Percentiles rank a stretch among this genome's conserved stretches.
These are phyloP conservation scores for Colletotrichum neosansevieriae DNA, from an alignment of 2,329 filamentous ascomycete genomes.

Conservation along the genomic window DNA sequence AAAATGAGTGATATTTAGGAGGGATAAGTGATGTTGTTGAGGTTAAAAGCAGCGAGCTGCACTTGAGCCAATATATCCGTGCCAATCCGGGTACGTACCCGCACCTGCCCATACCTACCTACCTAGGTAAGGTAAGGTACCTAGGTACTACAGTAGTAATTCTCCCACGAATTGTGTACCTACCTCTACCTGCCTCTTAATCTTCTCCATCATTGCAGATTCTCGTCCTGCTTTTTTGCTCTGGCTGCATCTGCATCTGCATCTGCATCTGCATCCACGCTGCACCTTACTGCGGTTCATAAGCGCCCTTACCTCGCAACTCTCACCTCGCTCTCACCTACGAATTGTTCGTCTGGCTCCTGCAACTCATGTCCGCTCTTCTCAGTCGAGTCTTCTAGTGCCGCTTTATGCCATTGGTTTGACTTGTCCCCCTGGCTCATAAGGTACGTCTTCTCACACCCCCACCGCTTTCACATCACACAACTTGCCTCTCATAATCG, in stretches of 20 bases:
- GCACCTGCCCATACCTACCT: too few species aligned
- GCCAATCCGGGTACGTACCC: too few species aligned
- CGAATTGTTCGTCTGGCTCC: background rate
- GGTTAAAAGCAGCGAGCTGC: too few species aligned
- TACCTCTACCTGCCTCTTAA: background rate
- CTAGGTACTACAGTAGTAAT: too few species aligned
- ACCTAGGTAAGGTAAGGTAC: too few species aligned
- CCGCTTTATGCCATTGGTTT: constrained; percentile 23
- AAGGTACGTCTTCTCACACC: constrained; percentile 1
- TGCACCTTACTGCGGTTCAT: constrained; percentile 18
- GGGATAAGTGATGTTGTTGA: too few species aligned
- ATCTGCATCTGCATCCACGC: constrained; percentile 15
- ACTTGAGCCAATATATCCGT: too few species aligned
- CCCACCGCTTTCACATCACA: constrained; percentile 18
- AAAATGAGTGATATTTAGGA: too few species aligned
- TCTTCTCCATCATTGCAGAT: background rate
- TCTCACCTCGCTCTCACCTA: background rate
- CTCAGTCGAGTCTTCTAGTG: constrained; percentile 3
- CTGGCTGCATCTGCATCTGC: constrained; percentile 34
- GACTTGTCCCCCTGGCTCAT: background rate
- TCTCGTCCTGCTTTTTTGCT: constrained; percentile 23
- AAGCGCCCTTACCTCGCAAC: background rate
- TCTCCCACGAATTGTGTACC: background rate
- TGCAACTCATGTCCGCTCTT: background rate
- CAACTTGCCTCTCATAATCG: constrained; percentile 23